Evolutionary conservation across 1,284 basidiomycete genomes (phyloP).

Genomic region (Trichosporon inkin): DNA sequence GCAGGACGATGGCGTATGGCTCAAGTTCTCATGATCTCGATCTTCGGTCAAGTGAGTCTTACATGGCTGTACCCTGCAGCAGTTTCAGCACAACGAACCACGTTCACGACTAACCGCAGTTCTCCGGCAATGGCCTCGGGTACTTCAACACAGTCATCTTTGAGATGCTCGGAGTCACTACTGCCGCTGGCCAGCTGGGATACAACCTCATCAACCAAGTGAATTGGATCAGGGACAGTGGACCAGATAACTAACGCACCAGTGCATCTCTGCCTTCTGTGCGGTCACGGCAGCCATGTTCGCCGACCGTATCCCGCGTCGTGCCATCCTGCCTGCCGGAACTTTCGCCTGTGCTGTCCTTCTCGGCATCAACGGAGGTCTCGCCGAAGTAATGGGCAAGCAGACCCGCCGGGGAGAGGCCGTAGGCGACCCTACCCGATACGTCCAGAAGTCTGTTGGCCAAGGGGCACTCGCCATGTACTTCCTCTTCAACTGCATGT

Average conservation of each 20-base stretch:
- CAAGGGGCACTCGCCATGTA: slow-evolving; percentile 31
- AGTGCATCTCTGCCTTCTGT: slow-evolving; percentile 55
- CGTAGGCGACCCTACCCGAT: background rate
- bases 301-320: slow-evolving; percentile 36
- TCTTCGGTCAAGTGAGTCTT: slow-evolving; percentile 51
- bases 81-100: slow-evolving; percentile 50
- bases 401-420: slow-evolving; percentile 17
- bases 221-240: no score
- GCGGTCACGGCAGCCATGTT: slow-evolving; percentile 48
- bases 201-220: slow-evolving; percentile 57
- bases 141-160: slow-evolving; percentile 52
- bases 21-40: slow-evolving; percentile 44
- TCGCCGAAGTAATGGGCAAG: slow-evolving; percentile 29
- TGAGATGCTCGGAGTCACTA: slow-evolving; percentile 28
- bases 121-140: slow-evolving; percentile 53
- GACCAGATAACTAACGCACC: slow-evolving; percentile 18
- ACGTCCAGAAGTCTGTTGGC: slow-evolving; percentile 1
- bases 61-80: slow-evolving; percentile 51
- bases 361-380: slow-evolving; percentile 40
- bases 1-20: slow-evolving; percentile 38
- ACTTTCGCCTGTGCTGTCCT: slow-evolving; percentile 33
- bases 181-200: slow-evolving; percentile 50
- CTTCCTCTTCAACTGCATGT: slow-evolving; percentile 46
- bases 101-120: slow-evolving; percentile 39
- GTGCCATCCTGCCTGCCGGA: slow-evolving; percentile 35